Evolutionary conservation across 2,329 filamentous ascomycete species (phyloP), one percentile per base, ranked within the genome.

Genomic region (Scedosporium aurantiacum): DNA sequence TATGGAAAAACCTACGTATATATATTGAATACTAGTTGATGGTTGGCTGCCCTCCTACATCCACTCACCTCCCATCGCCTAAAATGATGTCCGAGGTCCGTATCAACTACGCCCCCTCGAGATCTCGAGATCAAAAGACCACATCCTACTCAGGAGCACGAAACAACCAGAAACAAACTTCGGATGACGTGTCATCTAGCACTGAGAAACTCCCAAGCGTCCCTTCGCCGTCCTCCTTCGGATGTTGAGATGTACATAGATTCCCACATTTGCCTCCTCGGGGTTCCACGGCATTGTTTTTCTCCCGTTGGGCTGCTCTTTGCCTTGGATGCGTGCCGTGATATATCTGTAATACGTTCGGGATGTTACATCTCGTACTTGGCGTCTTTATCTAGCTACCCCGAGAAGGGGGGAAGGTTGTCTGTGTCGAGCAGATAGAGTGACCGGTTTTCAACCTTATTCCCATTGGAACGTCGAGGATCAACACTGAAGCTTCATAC

Each of bases 121-220:
- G 32, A 37, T 37, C 2, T 37, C 10, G 32, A 37, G 32, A 10
- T 37, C 10, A 37, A 37, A 37, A 37, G 4, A 8, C 25, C 32
- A 37, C 32, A 37, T 10, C 32, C 14, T 37, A 14, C 32, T 25
- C 16, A 4, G 14, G n/a, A n/a, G 52, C n/a, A 16, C 16, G 14
- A 16, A 28, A 40, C 10, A 14, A 23, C 4, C 32, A 45, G 18
- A 18, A 41, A 8, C 27, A 27, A 40, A 58, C 56, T 25, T 58
- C 56, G 23, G 37, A 58, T 58, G 56, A 58, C 56, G 56, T 45
- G 56, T 32, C 56, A 10, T 43, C 56, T 32, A 27, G 55, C 5
- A 21, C 28, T 27, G 28, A 21, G 18, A 5, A 21, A 47, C 43
- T 47, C 18, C n/a, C 18, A 18, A n/a, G 16, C 14, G 3, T 21